These are phyloP conservation scores for Scenedesmus sp. DNA, from an alignment of 163 green algal species.

Conservation along the genomic window DNA sequence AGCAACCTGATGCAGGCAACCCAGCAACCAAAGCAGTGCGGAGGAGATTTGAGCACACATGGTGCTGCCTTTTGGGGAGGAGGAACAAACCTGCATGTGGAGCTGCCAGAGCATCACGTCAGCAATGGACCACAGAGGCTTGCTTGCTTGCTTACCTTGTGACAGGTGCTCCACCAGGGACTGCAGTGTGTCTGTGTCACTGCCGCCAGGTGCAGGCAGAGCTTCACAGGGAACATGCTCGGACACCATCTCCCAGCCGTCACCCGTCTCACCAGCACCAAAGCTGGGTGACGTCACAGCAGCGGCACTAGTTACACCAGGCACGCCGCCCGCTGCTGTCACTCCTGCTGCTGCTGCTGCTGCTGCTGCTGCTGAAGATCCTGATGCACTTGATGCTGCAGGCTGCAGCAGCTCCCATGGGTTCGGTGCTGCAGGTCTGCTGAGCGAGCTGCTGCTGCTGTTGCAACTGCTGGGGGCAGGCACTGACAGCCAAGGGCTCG, in stretches of 20 bases:
- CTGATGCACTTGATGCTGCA: not conserved
- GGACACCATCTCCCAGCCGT: constrained; percentile 50
- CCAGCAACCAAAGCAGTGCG: not conserved
- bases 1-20: not conserved
- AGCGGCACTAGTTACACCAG: not conserved
- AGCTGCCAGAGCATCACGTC: not conserved
- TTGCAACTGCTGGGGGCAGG: constrained; percentile 22
- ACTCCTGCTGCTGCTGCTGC: constrained; percentile 13
- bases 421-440: constrained; percentile 11
- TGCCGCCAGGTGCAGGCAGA: not conserved
- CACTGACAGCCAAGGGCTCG: constrained; percentile 16
- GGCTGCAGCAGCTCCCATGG: not conserved
- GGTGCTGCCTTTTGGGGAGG: too few species aligned
- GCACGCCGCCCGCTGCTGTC: not conserved
- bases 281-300: constrained; percentile 19
- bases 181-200: not conserved
- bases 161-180: constrained; percentile 26
- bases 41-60: not conserved
- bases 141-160: not conserved
- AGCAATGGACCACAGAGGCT: not conserved
- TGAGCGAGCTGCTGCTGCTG: constrained; percentile 13
- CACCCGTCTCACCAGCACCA: constrained; percentile 36
- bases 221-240: constrained; percentile 30
- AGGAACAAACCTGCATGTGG: not conserved
- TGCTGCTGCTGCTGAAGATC: constrained; percentile 24